These are phyloP conservation scores for Populus deltoides DNA, from an alignment of 345 rosid genomes.

Conservation along the genomic window DNA sequence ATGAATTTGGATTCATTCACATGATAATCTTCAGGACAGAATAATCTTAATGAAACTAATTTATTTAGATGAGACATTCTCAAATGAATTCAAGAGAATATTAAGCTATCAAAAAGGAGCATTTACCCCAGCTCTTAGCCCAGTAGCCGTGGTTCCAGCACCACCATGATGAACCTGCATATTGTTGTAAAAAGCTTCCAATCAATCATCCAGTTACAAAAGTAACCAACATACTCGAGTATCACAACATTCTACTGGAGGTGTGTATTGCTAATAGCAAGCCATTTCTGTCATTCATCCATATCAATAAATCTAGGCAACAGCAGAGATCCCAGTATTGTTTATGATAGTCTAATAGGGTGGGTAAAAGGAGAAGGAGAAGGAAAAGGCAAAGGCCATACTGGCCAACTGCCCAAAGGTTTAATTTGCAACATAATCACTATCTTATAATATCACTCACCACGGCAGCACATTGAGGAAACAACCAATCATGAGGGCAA, in stretches of 20 bases:
- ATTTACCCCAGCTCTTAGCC: conserved; percentile 90
- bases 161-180: conserved; percentile 97
- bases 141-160: conserved; percentile 97
- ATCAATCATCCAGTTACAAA: neutral
- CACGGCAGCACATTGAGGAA: conserved; percentile 96
- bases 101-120: neutral
- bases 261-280: neutral
- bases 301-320: neutral
- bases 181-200: conserved; percentile 11
- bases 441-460: conserved; percentile 35
- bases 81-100: neutral
- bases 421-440: neutral
- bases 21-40: neutral
- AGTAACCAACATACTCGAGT: neutral
- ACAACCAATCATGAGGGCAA: conserved; percentile 99
- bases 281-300: neutral
- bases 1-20: neutral
- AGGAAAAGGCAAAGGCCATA: neutral
- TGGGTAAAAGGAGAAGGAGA: neutral
- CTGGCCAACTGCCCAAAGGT: neutral
- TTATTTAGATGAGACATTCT: neutral
- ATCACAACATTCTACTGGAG: neutral
- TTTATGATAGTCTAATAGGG: neutral
- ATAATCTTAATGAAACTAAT: neutral
- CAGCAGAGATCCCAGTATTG: neutral